Evolutionary conservation across 1,284 basidiomycete genomes (phyloP).

Genomic region (Pascua sp.): DNA sequence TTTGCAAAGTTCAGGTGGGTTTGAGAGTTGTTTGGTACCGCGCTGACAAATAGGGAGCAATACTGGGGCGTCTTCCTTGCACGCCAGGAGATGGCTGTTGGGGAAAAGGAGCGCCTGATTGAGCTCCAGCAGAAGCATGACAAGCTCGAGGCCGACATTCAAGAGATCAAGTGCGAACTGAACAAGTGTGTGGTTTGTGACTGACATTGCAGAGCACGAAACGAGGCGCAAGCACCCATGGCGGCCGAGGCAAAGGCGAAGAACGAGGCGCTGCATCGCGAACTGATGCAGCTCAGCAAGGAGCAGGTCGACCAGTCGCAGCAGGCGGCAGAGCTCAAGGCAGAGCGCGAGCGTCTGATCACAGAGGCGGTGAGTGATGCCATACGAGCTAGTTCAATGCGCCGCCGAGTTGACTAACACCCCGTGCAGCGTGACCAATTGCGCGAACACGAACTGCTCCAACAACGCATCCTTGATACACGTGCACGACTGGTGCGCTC

Average conservation of each 20-base stretch:
- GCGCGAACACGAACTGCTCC: constrained; percentile 10
- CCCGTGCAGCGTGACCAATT: too few species aligned
- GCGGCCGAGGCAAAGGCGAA: constrained; percentile 61
- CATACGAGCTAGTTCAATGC: background rate
- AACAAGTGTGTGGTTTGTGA: background rate
- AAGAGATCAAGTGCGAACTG: constrained; percentile 60
- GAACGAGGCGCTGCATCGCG: constrained; percentile 61
- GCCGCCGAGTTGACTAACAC: background rate
- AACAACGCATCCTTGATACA: constrained; percentile 55
- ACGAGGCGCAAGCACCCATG: constrained; percentile 66
- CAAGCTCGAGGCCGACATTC: constrained; percentile 58
- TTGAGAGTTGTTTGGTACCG: too few species aligned
- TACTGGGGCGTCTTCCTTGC: constrained; percentile 17
- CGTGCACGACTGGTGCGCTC: constrained; percentile 76
- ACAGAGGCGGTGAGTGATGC: constrained; percentile 21
- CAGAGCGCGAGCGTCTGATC: constrained; percentile 50
- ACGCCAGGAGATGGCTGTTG: constrained; percentile 19
- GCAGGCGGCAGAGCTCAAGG: constrained; percentile 60
- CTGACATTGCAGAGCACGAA: constrained; percentile 56
- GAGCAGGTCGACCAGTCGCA: constrained; percentile 57
- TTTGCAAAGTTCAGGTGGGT: constrained; percentile 68
- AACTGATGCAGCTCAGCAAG: constrained; percentile 61
- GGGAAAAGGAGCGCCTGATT: background rate
- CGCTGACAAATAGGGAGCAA: constrained; percentile 25
- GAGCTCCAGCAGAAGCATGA: constrained; percentile 55